Evolutionary conservation across 352 stramenopile genomes (phyloP), one percentile per base, ranked within the genome.

Genomic region (Phytophthora chlamydospora): DNA sequence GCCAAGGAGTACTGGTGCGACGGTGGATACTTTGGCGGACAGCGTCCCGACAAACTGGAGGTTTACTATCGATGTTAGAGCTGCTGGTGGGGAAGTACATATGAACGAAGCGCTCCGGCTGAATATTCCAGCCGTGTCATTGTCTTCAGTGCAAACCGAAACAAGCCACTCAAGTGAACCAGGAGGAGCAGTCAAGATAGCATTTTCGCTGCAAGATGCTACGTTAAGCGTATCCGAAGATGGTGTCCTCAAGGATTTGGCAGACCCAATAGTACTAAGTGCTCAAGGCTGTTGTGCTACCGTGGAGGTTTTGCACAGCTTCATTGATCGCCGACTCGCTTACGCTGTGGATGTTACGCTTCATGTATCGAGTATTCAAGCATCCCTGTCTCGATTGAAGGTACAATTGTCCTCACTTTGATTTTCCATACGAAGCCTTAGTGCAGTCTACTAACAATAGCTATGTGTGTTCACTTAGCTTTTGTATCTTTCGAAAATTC

Each of bases 401-500:
- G 73, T 81, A 66, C 52, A 35, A 2, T 24, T 31, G 41, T 14
- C 10, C 16, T 44, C 16, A 4, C 17, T 50, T 38, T 35, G 1
- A 31, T 24, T 40, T 31, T 44, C 29, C 11, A 40, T 16, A 57
- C 12, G 17, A 4, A 33, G 35, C 19, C 12, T 2, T 52, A 6
- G 19, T 57, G 17, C 17, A 41, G 10, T 51, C 16, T 33, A 46
- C 16, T 61, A 58, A 61, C 17, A 7, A 16, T 63, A 55, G n/a
- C 8, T 61, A 3, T 55, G 24, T 58, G 10, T 59, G 19, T 50
- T 54, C 10, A 14, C 41, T 34, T 7, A 87, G 78, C 44, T 82
- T 39, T 49, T 68, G 17, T 85, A 84, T 62, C 42, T 88, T 12
- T 46, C 69, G 33, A 78, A 78, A 52, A 45, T 73, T 16, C 75